A percentile compares a stretch with the other conserved stretches of the same genome.
These are phyloP conservation scores for Mychonastes homosphaera DNA, from an alignment of 139 green algal genomes.

Conservation along the genomic window DNA sequence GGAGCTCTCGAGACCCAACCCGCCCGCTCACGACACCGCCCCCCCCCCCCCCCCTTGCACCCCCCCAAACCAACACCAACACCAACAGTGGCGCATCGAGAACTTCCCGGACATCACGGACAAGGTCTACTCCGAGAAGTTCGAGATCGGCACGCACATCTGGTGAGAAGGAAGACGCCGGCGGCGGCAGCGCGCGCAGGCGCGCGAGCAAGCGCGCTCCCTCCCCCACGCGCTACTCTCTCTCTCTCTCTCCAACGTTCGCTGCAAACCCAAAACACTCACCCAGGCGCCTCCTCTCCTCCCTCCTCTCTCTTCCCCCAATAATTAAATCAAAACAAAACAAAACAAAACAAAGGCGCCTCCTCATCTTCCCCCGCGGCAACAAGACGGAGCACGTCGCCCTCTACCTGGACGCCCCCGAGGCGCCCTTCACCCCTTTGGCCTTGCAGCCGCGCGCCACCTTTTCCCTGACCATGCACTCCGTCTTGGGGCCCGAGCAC, in stretches of 20 bases:
- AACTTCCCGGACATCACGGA: constrained; percentile 26
- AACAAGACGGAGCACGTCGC: constrained; percentile 39
- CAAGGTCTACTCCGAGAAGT: constrained; percentile 50
- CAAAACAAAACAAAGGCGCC: too few species aligned
- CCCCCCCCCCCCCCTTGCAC: neutral
- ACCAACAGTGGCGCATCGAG: constrained; percentile 35
- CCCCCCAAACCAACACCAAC: neutral
- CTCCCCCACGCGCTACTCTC: neutral
- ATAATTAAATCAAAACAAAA: too few species aligned
- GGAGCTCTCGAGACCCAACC: neutral
- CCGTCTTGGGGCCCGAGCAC: neutral
- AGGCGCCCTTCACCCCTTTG: constrained; percentile 35
- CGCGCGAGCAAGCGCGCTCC: too few species aligned
- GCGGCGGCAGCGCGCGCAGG: neutral
- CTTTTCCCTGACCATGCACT: constrained; percentile 73
- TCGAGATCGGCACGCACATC: constrained; percentile 63
- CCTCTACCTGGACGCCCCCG: constrained; percentile 65
- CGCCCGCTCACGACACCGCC: too few species aligned
- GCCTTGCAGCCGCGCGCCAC: constrained; percentile 48
- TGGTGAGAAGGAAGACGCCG: constrained; percentile 40
- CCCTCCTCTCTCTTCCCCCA: neutral
- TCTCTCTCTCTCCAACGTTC: too few species aligned
- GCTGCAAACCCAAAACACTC: too few species aligned
- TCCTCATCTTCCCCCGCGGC: constrained; percentile 62
- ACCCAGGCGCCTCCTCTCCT: too few species aligned